Base-by-base conservation (phyloP, 2,329 filamentous ascomycete genomes). In the Arthrobotrys musiformis region DNA sequence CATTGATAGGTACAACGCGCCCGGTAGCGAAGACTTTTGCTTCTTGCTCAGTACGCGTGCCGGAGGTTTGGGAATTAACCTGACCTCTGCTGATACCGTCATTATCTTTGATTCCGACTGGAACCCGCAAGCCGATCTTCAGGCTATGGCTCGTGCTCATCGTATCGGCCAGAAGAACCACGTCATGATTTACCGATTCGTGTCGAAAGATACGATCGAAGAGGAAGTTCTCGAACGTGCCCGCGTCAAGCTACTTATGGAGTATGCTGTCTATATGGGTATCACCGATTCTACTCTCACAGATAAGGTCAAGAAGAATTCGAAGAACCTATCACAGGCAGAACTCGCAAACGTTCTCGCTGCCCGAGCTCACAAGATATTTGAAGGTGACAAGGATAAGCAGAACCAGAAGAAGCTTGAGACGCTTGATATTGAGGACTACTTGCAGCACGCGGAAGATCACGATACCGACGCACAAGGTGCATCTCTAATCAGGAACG, bases 1-100 rank as follows among this genome's bases (percentile, higher is more conserved):
- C 2, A 99, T 99, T 81, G 95, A 99, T 81, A 94, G 98, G 83
- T 99, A 97, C 86, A 99, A 99, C 82, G 93, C 94, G n/a, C 92
- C 94, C 0, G 93, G 90, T 9, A 99, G 95, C 82, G 91, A 93
- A 2, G 96, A 99, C 82, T 99, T 99, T 82, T 97, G 93, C 82
- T 99, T 99, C 83, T 86, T 99, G 50, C 87, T 99, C 0, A 99
- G 95, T 1, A 99, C 95, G 0, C 90, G 95, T 82, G 95, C 95
- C 66, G 95, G 95, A 86, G 95, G 95, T 83, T 87, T 99, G n/a
- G 95, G 95, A 78, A 99, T 99, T 86, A 99, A 99, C 81, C 85
- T 99, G 66, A 99, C 98, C 93, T 98, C 95, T 24, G 95, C 95
- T 6, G 96, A 99, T 82, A 99, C 95, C 0, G 95, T 99, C 79